A percentile compares a stretch with the other conserved stretches of the same genome.
phyloP scores from a whole-genome alignment of 1,284 basidiomycete species.

The Grifola frondosa region DNA sequence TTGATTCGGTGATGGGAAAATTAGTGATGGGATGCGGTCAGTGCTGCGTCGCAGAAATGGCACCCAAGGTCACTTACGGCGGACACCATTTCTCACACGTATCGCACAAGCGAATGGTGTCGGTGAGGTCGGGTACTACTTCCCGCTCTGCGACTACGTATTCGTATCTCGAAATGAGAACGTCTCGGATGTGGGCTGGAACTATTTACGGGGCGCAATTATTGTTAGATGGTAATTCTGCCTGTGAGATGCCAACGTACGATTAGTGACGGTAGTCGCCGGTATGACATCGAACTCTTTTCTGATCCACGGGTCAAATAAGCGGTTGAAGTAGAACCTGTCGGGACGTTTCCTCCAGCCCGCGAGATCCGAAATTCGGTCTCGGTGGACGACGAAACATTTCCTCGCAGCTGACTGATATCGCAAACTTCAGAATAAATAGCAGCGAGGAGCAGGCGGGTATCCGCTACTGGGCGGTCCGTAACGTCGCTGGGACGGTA shows the following conservation, averaged over 20 bases:
- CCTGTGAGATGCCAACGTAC: conserved; percentile 49
- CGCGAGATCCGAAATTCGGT: conserved; percentile 90
- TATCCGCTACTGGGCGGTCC: conserved; percentile 83
- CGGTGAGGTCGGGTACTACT: conserved; percentile 87
- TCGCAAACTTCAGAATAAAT: conserved; percentile 96
- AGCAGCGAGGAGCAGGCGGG: conserved; percentile 87
- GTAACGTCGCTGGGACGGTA: conserved; percentile 89
- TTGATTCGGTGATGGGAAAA: conserved; percentile 12
- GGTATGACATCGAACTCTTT: conserved; percentile 97
- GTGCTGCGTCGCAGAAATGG: conserved; percentile 9
- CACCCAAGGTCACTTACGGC: conserved; percentile 52
- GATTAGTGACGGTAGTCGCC: conserved; percentile 83
- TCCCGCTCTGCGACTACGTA: conserved; percentile 95
- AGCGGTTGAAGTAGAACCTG: conserved; percentile 91
- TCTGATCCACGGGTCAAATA: conserved; percentile 98
- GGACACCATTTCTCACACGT: conserved; percentile 88
- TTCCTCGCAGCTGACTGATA: conserved; percentile 88
- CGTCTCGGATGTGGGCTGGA: conserved; percentile 75
- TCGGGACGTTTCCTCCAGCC: conserved; percentile 96
- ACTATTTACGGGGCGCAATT: conserved; percentile 47
- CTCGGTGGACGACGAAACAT: conserved; percentile 91
- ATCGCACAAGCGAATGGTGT: conserved; percentile 81
- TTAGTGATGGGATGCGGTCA: conserved; percentile 8
- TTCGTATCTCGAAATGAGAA: conserved; percentile 83
- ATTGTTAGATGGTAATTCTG: neutral